Evolutionary conservation across 768 basidiomycete genomes (phyloP), one percentile per base, ranked within the genome.

Genomic region (Rhizopogon vesiculosus): DNA sequence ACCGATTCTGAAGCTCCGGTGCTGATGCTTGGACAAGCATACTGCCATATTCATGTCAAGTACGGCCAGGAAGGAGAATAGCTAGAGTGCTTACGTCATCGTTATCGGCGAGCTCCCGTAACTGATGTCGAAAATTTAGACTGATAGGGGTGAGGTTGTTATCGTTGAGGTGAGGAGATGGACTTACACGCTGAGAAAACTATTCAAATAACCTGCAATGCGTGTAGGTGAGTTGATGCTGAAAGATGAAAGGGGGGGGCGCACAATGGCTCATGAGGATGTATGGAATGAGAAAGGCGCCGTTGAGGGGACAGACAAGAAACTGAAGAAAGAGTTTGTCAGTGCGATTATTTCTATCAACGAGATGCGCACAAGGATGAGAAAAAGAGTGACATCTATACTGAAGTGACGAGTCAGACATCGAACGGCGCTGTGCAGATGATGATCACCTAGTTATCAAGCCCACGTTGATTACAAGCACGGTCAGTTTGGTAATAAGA

Each of bases 181-280:
- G 29, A 59, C 72, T 62, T 57, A 72, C 72, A 72, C 66, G 55
- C 72, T 72, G 52, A 72, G 54, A 51, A 74, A 72, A 19, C 72
- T 73, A 44, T 72, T 74, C 48, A 73, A 64, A 61, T 73, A 74
- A 57, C 66, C 72, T 73, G 35, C 9, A 25, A 55, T 28, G 22
- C 15, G 38, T n/a, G 3, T 10, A 35, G 15, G 16, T 12, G 5
- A n/a, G 16, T 41, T 22, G 13, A 56, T 3, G 7, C 35, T 8
- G 40, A 5, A 54, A 41, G 38, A 56, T 9, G 16, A 40, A 22
- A 6, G 51, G 16, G 2, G 16, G 2, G 9, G 39, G 43, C 72
- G 43, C 35, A 69, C 72, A 73, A 53, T 74, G 71, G 31, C 72
- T 74, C 64, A 73, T 71, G 5, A 73, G 67, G 51, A 73, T 69